phyloP scores from a whole-genome alignment of 2,329 filamentous ascomycete species.

The Aspergillus sp. region DNA sequence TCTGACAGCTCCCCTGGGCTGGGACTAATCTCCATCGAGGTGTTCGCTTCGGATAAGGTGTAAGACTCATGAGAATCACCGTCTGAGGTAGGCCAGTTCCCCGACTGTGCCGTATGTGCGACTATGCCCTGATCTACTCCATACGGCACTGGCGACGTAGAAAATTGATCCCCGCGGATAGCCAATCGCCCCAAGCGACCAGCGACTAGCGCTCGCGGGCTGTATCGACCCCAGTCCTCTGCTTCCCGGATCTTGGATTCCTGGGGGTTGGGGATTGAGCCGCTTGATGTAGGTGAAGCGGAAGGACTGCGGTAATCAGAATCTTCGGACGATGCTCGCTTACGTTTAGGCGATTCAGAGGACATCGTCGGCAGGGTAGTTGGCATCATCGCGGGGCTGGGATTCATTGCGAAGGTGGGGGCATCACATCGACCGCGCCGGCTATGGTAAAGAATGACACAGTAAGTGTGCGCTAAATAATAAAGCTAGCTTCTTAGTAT shows the following conservation, averaged over 20 bases:
- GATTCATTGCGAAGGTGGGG: conserved; percentile 26
- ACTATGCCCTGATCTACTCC: conserved; percentile 12
- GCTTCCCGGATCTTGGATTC: conserved; percentile 36
- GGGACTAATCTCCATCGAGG: conserved; percentile 12
- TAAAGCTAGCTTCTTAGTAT: conserved; percentile 13
- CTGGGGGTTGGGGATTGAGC: conserved; percentile 34
- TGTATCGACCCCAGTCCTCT: conserved; percentile 36
- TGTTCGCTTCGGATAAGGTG: conserved; percentile 25
- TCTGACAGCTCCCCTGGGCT: conserved; percentile 15
- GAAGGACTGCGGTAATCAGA: conserved; percentile 32
- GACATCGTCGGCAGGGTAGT: conserved; percentile 25
- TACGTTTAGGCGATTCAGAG: conserved; percentile 38
- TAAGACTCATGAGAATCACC: conserved; percentile 13
- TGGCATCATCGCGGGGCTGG: conserved; percentile 36
- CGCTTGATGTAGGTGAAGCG: conserved; percentile 36
- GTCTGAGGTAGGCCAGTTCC: conserved; percentile 15
- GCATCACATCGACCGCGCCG: conserved; percentile 21
- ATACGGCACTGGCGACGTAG: conserved; percentile 21
- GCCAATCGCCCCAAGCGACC: conserved; percentile 44
- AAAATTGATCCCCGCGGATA: conserved; percentile 35
- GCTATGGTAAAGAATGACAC: conserved; percentile 2
- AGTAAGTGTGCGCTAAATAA: not conserved
- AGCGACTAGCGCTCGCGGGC: conserved; percentile 43
- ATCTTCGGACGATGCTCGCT: conserved; percentile 38
- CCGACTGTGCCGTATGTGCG: conserved; percentile 16